Evolutionary conservation across 192 early-diverging fungal genomes (phyloP), one percentile per base, ranked within the genome.

Genomic region (Coemansia sp.): DNA sequence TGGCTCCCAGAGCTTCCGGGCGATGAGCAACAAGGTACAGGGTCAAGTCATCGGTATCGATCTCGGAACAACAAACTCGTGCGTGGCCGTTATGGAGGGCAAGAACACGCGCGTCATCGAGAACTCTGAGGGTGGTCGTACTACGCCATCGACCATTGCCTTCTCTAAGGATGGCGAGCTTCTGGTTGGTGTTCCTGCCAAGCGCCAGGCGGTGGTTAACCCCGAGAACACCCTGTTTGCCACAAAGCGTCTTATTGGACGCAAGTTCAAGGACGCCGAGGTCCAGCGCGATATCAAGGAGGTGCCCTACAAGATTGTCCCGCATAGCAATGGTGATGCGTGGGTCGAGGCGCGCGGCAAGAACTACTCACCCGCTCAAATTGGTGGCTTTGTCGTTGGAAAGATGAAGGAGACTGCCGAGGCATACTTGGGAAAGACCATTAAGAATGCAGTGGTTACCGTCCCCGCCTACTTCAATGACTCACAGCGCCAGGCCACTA

Each of bases 1-100:
- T 34, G 41, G 58, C 48, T 23, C 31, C 32, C 67, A 65, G 47
- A 57, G 68, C 63, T 18, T 72, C 49, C 82, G 82, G 25, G 65
- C 68, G 58, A 80, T 80, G 76, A 84, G 82, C 74, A 69, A 60
- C 78, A 89, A 89, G 80, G 87, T 89, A 7, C 82, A 88, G 69
- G 89, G 89, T 53, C 75, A 79, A 55, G 94, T 98, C 34, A 95
- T 99, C 65, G 97, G 97, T 77, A 96, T 99, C 68, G 97, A 99
- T 87, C 85, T 99, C 62, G 97, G 97, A 50, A 99, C 97, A 26
- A 99, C 97, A 68, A 98, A 99, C 87, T 98, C 96, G n/a, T 99
- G 97, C 74, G 97, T 99, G 31, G 89, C 93, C 52, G 89, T 96
- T 23, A 99, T 97, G 94, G 97, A 99, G 84, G 97, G 97, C 71